A percentile compares a stretch with the other conserved stretches of the same genome.
Conservation (phyloP, 495 filamentous ascomycete species). For the Penicillium desertorum region DNA sequence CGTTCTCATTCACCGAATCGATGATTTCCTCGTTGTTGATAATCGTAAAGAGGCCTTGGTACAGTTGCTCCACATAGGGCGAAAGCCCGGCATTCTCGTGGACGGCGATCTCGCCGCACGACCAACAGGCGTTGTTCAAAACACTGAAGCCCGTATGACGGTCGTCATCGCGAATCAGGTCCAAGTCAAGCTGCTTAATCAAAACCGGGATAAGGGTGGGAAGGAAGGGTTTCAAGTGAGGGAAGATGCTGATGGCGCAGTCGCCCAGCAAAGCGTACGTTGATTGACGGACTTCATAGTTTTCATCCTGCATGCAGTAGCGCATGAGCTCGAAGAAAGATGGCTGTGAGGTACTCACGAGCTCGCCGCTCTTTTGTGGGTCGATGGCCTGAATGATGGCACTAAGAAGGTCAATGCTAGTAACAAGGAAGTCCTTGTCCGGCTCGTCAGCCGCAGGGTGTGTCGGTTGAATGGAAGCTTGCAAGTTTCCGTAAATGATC, state of each 20-base stretch:
- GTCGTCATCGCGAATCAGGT: constrained; percentile 69
- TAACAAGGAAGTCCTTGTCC: constrained; percentile 96
- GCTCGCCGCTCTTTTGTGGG: constrained; percentile 65
- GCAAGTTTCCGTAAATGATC: constrained; percentile 88
- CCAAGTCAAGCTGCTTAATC: constrained; percentile 83
- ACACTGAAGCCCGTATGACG: constrained; percentile 79
- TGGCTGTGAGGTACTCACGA: constrained; percentile 72
- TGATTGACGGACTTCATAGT: constrained; percentile 93
- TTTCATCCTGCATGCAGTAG: constrained; percentile 89
- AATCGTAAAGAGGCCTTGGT: constrained; percentile 72
- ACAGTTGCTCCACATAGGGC: constrained; percentile 74
- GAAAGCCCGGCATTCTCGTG: constrained; percentile 77
- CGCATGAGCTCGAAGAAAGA: constrained; percentile 85
- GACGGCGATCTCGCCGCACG: constrained; percentile 89
- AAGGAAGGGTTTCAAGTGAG: constrained; percentile 73
- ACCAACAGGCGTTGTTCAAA: constrained; percentile 98
- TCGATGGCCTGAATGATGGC: constrained; percentile 92
- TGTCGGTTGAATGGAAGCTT: constrained; percentile 66
- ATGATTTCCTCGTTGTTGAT: constrained; percentile 81
- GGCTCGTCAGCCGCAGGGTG: constrained; percentile 62
- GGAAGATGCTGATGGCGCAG: constrained; percentile 92
- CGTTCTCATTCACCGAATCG: constrained; percentile 90
- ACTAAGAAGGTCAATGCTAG: constrained; percentile 91
- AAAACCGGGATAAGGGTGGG: constrained; percentile 72
- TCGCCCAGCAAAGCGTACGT: constrained; percentile 95